These are phyloP conservation scores for Friedmanniomyces endolithicus DNA, from an alignment of 495 filamentous ascomycete genomes.

Conservation along the genomic window DNA sequence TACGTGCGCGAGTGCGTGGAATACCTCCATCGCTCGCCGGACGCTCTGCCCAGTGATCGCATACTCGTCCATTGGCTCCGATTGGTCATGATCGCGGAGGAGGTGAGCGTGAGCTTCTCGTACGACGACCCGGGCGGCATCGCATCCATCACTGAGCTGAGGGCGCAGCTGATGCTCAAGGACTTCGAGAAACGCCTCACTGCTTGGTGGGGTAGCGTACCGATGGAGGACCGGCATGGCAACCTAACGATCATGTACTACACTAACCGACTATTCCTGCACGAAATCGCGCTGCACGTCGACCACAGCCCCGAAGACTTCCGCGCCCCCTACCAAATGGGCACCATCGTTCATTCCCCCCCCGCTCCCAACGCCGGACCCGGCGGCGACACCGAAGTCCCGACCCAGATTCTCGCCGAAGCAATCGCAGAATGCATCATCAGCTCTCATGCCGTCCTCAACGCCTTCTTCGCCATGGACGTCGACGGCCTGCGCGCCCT, in stretches of 20 bases:
- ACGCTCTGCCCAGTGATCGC: conserved; percentile 28
- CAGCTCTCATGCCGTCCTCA: conserved; percentile 10
- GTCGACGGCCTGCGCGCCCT: conserved; percentile 3
- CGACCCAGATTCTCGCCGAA: conserved; percentile 8
- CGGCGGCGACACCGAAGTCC: neutral
- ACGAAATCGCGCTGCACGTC: conserved; percentile 40
- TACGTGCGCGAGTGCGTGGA: conserved; percentile 39
- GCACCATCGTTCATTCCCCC: neutral
- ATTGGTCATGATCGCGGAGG: conserved; percentile 38
- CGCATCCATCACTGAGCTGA: conserved; percentile 34
- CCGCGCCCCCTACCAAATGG: conserved; percentile 25
- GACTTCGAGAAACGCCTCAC: conserved; percentile 39
- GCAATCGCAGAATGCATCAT: conserved; percentile 10
- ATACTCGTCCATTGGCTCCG: conserved; percentile 37
- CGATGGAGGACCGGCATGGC: conserved; percentile 21
- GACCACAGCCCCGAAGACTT: conserved; percentile 41
- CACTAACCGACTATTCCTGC: conserved; percentile 36
- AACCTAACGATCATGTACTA: conserved; percentile 38
- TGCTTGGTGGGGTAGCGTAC: conserved; percentile 24
- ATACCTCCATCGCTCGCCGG: conserved; percentile 31
- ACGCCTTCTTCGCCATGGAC: conserved; percentile 11
- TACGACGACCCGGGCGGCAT: conserved; percentile 39
- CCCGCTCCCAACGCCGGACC: neutral
- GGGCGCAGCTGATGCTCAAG: conserved; percentile 36
- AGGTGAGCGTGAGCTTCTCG: conserved; percentile 37